Percentiles rank a stretch among this genome's conserved stretches.
phyloP scores from a whole-genome alignment of 176 grass and related monocot species.

The Aegilops umbellulata region DNA sequence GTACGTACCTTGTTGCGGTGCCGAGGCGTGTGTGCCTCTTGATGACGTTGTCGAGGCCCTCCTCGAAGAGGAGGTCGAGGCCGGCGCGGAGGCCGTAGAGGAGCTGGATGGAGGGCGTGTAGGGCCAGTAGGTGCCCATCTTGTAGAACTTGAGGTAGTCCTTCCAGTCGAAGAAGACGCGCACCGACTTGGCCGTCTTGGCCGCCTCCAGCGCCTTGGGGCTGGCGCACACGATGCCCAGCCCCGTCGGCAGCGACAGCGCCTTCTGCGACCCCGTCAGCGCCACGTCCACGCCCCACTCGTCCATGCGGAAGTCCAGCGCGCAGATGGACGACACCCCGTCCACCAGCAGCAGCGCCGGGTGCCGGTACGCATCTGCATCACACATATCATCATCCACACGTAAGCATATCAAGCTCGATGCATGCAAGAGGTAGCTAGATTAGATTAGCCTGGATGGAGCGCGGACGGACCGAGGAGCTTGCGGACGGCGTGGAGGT shows the following conservation, averaged over 20 bases:
- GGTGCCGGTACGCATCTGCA: conserved; percentile 64
- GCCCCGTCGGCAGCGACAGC: conserved; percentile 87
- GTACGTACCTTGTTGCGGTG: conserved; percentile 65
- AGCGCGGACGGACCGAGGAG: conserved; percentile 49
- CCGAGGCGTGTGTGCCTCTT: conserved; percentile 80
- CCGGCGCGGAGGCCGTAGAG: conserved; percentile 88
- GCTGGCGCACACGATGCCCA: conserved; percentile 88
- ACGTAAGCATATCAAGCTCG: background rate
- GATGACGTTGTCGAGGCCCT: conserved; percentile 78
- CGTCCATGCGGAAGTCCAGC: conserved; percentile 92
- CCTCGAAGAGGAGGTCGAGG: conserved; percentile 87
- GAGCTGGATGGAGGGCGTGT: conserved; percentile 94
- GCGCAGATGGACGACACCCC: conserved; percentile 97
- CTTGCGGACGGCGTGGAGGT: conserved; percentile 62
- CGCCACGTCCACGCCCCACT: conserved; percentile 95
- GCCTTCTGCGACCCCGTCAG: conserved; percentile 98
- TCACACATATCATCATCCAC: background rate
- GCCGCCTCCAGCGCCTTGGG: conserved; percentile 73
- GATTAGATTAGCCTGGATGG: background rate
- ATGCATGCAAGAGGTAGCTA: background rate
- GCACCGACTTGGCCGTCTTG: conserved; percentile 80
- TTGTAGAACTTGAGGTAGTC: conserved; percentile 93
- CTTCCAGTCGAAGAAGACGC: conserved; percentile 98
- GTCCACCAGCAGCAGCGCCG: conserved; percentile 79
- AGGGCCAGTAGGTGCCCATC: conserved; percentile 81